Base-by-base conservation (phyloP, 371 early-diverging fungal species). In the Mortierella sp. region DNA sequence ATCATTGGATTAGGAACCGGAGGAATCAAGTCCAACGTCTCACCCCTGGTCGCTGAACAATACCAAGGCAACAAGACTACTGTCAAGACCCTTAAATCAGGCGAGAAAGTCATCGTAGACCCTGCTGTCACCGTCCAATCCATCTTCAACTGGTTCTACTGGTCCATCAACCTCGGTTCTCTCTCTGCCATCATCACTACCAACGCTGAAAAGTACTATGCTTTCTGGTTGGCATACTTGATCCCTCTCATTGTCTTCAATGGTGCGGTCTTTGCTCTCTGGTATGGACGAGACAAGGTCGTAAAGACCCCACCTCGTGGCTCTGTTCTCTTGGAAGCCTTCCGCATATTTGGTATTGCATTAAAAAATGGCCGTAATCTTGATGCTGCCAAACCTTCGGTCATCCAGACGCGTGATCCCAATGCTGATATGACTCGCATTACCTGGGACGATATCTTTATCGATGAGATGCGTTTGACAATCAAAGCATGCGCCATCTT, bases 1-100 rank as follows among this genome's bases (percentile, higher is more conserved):
- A 83, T 96, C 63, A 93, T 96, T 49, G 91, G 95, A 47, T 74
- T 93, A 15, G 95, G 96, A 54, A 94, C 96, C 2, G 97, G 97
- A 34, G 95, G 96, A 42, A 96, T 97, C 83, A 96, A 96, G 81
- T 78, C 93, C 54, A 89, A 90, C 72, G 90, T 94, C 35, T 87
- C 91, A n/a, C 75, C 93, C 29, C 85, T 93, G 70, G 91, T 90
- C 26, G 95, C 93, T 28, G 93, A 93, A 61, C 93, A 93, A 82
- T 83, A 80, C 76, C 86, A 68, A 66, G 71, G 70, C 3, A 82
- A 61, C 54, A 66, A 71, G 35, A 60, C 71, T 5, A 74, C 51
- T 12, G 70, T 74, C 63, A 77, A 68, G 63, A 74, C 59, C 54
- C 86, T 55, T 49, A 64, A 71, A 23, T 63, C 68, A 1, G 75